Evolutionary conservation across 2,329 filamentous ascomycete species (phyloP), one percentile per base, ranked within the genome.

Genomic region (Pseudogymnoascus sp.): DNA sequence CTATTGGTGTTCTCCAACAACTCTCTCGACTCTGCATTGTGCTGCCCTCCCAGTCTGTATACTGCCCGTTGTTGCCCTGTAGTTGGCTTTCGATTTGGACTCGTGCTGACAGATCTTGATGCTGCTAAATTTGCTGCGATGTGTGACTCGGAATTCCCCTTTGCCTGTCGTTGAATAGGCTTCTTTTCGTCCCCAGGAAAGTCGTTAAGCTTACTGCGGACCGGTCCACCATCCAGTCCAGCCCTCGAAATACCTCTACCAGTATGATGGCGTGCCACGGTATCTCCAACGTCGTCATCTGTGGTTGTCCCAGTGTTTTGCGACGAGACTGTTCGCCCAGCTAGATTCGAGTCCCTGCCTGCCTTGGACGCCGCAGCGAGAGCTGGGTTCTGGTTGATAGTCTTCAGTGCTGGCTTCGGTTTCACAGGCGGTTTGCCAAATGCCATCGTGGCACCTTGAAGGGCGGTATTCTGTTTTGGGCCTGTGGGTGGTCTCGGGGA

Each of bases 71-170:
- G 38, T 34, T 62, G 40, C 14, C 31, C 60, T 34, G 40, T 18
- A 18, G 12, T 34, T 34, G 28, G 28, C 28, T 36, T 56, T 34
- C 50, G 75, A 63, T 77, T 80, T 25, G 76, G 79, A 64, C 74
- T 81, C 4, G 81, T 77, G 66, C 84, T 84, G 25, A 78, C 81
- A 14, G 84, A 83, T 71, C 87, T 78, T 63, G 84, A 86, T 18
- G 86, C 87, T 2, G 84, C 85, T 25, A 86, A 74, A 31, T 80
- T 84, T 11, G 85, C 85, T 11, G 85, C 85, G 66, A 87, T 83
- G 65, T 83, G 82, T 4, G 84, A 88, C n/a, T 56, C 50, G 50
- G 50, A 56, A 36, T 56, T 56, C 50, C 50, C 5, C 28, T 56
- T 56, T 34, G 50, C 2, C 3, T 36, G 50, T 10, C 16, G 50